Percentiles rank a stretch among this genome's conserved stretches.
phyloP scores from a whole-genome alignment of 495 filamentous ascomycete genomes.

The Penicillium cinerascens region DNA sequence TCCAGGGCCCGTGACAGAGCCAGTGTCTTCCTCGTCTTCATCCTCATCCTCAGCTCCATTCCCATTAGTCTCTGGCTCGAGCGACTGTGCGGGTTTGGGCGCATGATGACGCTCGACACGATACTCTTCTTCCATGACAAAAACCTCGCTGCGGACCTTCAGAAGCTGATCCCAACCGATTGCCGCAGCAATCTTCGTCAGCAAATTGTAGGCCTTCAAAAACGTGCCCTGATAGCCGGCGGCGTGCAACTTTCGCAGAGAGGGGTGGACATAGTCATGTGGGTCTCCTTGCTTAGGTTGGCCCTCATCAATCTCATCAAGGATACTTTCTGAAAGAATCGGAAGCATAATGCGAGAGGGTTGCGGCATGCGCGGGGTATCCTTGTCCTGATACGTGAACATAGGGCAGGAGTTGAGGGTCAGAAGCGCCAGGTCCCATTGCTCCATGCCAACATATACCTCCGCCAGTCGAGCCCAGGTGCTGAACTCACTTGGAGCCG shows the following conservation, averaged over 20 bases:
- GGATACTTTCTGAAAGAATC: conserved; percentile 78
- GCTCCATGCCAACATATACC: conserved; percentile 85
- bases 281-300: conserved; percentile 67
- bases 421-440: conserved; percentile 88
- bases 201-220: conserved; percentile 84
- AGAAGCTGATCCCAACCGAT: conserved; percentile 97
- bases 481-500: conserved; percentile 92
- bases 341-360: conserved; percentile 82
- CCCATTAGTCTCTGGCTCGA: conserved; percentile 46
- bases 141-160: conserved; percentile 89
- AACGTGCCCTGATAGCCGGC: conserved; percentile 91
- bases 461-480: conserved; percentile 95
- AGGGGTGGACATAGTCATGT: conserved; percentile 81
- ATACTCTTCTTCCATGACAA: conserved; percentile 99
- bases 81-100: conserved; percentile 47
- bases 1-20: conserved; percentile 36
- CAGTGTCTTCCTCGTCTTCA: conserved; percentile 29
- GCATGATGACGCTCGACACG: conserved; percentile 78
- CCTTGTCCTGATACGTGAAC: conserved; percentile 99
- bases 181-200: conserved; percentile 90
- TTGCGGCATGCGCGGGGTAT: conserved; percentile 89
- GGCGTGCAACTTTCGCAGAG: conserved; percentile 80
- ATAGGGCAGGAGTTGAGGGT: conserved; percentile 99
- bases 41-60: conserved; percentile 22
- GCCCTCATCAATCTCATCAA: conserved; percentile 94